Evolutionary conservation across 345 rosid genomes (phyloP).

Genomic region (Raphanus sativus): DNA sequence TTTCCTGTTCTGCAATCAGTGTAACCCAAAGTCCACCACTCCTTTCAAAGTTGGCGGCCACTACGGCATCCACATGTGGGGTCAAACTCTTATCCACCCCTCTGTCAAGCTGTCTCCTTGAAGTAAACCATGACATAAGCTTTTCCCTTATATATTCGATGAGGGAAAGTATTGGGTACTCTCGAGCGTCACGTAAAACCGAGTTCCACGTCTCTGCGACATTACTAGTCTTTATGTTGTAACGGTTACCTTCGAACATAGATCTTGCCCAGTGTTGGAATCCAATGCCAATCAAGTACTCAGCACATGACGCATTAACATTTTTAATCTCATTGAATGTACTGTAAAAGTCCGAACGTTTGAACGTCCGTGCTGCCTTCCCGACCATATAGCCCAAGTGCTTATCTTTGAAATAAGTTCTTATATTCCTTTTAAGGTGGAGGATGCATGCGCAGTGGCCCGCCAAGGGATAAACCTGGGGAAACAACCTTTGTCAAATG

Average conservation of each 20-base stretch:
- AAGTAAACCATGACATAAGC: background rate
- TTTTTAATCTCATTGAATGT: background rate
- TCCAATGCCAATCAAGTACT: background rate
- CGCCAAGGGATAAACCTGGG: background rate
- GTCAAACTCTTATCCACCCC: background rate
- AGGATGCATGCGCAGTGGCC: background rate
- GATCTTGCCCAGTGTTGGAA: background rate
- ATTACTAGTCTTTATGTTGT: background rate
- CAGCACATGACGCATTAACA: background rate
- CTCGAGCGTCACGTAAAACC: background rate
- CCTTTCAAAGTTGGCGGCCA: background rate
- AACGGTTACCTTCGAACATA: background rate
- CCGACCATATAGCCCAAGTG: background rate
- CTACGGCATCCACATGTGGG: background rate
- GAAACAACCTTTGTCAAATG: no score
- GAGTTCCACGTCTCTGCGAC: background rate
- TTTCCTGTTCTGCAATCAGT: background rate
- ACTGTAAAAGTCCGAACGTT: background rate
- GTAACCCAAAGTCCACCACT: background rate
- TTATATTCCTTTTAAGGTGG: background rate
- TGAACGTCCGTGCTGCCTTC: background rate
- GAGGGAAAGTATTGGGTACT: background rate
- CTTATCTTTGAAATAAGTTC: background rate
- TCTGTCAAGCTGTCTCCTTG: background rate
- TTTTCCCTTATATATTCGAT: background rate